Percentiles rank a stretch among this genome's conserved stretches.
These are phyloP conservation scores for Debaryomyces prosopidis DNA, from an alignment of 805 yeast species.

Conservation along the genomic window DNA sequence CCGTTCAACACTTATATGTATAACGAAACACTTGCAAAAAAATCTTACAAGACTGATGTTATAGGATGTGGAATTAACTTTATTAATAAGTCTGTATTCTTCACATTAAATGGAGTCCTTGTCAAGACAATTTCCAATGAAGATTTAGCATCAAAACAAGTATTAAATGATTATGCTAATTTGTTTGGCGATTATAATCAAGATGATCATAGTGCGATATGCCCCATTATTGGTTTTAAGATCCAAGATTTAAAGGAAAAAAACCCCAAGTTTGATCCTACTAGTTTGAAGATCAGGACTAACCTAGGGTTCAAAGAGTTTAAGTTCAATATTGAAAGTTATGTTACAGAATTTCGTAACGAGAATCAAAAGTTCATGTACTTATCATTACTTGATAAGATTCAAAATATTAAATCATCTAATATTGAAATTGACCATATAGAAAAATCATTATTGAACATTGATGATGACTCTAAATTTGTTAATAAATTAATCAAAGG, in stretches of 20 bases:
- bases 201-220: constrained; percentile 26
- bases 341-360: constrained; percentile 48
- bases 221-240: constrained; percentile 36
- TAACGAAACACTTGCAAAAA: constrained; percentile 11
- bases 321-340: constrained; percentile 58
- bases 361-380: constrained; percentile 21
- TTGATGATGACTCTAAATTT: constrained; percentile 25
- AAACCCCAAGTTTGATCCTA: constrained; percentile 15
- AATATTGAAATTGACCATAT: constrained; percentile 8
- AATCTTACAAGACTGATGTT: constrained; percentile 44
- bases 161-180: constrained; percentile 15
- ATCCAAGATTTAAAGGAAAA: constrained; percentile 34
- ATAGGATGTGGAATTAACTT: constrained; percentile 86
- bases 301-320: constrained; percentile 63
- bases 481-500: constrained; percentile 37
- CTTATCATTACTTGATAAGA: constrained; percentile 18
- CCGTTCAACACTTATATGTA: constrained; percentile 29
- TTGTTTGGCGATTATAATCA: constrained; percentile 22
- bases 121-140: constrained; percentile 25
- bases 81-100: constrained; percentile 60
- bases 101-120: constrained; percentile 77
- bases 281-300: constrained; percentile 35
- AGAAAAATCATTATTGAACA: constrained; percentile 22
- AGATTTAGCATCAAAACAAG: constrained; percentile 21
- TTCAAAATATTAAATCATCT: constrained; percentile 7